Evolutionary conservation across 2,329 filamentous ascomycete species (phyloP), one percentile per base, ranked within the genome.

Genomic region (Coniochaeta ligniaria): DNA sequence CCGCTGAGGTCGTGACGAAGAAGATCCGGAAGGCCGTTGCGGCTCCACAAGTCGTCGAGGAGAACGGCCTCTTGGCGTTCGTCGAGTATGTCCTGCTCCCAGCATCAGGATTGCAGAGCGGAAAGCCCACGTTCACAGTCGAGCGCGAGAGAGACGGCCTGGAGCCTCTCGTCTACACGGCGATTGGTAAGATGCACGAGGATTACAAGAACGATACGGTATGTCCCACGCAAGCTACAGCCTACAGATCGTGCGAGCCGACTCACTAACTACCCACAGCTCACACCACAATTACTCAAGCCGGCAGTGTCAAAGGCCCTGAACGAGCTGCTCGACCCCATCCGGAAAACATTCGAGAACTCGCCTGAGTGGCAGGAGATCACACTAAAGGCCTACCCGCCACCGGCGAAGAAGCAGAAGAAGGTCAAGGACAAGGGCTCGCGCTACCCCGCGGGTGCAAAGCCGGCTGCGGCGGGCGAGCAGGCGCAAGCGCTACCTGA

Each of bases 201-300:
- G 94, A 97, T 74, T 98, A 96, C 77, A 73, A 74, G 60, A 86
- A 84, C 59, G 94, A 98, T 70, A 81, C 90, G 64, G 88, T 91
- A 81, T 66, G 83, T 80, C 36, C 52, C 36, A n/a, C 24, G 16
- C 35, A 16, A 22, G 33, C 58, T 65, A 36, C 67, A 55, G 67
- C 14, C 22, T 58, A 28, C 22, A 43, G 4, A 17, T 41, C 60
- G 63, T 62, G 62, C 67, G 67, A 52, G 68, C 57, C 35, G 6
- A 47, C 26, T 31, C 8, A 64, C 6, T 65, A 87, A 41, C 43
- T 47, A 20, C 20, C n/a, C 22, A 14, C 43, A 47, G 82, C 83
- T 96, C 63, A 92, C 90, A 1, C 95, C 95, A 0, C 93, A 97
- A 78, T 77, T 90, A 14, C 80, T 98, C 59, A 98, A 99, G 79